Conservation (phyloP, 169 alveolate species). For the Eimeria mitis region DNA sequence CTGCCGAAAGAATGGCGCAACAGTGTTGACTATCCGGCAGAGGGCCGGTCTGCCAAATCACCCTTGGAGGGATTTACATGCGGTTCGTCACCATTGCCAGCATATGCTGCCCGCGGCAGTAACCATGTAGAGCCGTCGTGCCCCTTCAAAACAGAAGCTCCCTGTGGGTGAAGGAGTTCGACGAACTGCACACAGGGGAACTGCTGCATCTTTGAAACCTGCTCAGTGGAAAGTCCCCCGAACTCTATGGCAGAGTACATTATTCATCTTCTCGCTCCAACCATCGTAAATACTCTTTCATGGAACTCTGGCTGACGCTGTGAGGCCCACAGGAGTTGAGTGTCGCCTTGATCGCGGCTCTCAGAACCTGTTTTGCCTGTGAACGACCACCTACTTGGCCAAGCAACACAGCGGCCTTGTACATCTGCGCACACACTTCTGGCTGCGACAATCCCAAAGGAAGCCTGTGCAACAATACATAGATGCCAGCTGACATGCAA, state of each 20-base stretch:
- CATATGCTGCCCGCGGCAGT: background rate
- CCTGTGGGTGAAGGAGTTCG: background rate
- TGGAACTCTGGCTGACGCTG: conserved; percentile 12
- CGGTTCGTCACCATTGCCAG: background rate
- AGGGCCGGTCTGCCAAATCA: background rate
- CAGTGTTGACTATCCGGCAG: background rate
- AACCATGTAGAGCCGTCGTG: background rate
- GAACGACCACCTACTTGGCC: background rate
- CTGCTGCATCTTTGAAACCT: background rate
- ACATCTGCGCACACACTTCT: conserved; percentile 40
- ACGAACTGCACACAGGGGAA: background rate
- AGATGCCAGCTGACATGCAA: conserved; percentile 26
- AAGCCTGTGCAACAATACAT: conserved; percentile 32
- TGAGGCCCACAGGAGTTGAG: conserved; percentile 33
- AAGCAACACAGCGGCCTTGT: conserved; percentile 38
- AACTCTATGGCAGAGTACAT: background rate
- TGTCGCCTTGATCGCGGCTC: background rate
- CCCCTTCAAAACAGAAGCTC: background rate
- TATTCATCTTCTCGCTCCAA: background rate
- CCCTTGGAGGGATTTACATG: background rate
- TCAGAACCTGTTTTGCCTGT: background rate
- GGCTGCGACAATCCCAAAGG: conserved; percentile 44
- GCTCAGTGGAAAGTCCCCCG: background rate
- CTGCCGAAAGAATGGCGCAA: background rate
- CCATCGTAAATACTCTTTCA: conserved; percentile 25